Evolutionary conservation across 2,329 filamentous ascomycete species (phyloP), one percentile per base, ranked within the genome.

Genomic region (Pestalotiopsis sp.): DNA sequence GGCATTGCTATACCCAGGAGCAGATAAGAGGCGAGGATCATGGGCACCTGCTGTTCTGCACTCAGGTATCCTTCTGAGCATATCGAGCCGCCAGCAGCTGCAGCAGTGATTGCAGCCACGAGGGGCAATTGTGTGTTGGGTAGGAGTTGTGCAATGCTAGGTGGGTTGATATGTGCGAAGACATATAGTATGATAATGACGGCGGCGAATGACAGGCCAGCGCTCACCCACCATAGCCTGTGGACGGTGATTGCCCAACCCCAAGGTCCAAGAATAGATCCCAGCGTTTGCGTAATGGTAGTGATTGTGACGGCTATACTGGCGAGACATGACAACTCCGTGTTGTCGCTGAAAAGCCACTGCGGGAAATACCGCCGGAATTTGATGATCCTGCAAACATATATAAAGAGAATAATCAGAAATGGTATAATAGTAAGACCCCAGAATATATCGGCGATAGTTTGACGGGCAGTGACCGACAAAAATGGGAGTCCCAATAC

Each of bases 201-300:
- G n/a, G 73, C 72, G n/a, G 76, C 11, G 1, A 80, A 64, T 6
- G 80, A 77, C 59, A 82, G 73, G 1, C 66, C 73, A 2, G 77
- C 75, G 25, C 77, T 75, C 14, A 81, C 75, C 81, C 81, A 84
- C 81, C 82, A 84, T 31, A 84, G 75, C 17, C 82, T 71, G 68
- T 78, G 80, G 4, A 77, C 74, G 12, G 72, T 71, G 13, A 66
- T 63, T 20, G 74, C 73, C 70, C 76, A 79, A 66, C 77, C 75
- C 66, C 56, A 14, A 41, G 74, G 61, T 4, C 80, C 75, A 1
- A 74, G 72, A 14, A 76, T 36, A 36, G 31, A 68, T 2, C 68
- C 69, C 2, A 73, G 69, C 73, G 75, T 76, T 45, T 76, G 71
- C 23, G 75, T 70, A 56, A 73, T 70, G 31, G 73, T 72, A 2